A percentile compares a stretch with the other conserved stretches of the same genome.
phyloP scores from a whole-genome alignment of 192 early-diverging fungal species.

The Coemansia brasiliensis region DNA sequence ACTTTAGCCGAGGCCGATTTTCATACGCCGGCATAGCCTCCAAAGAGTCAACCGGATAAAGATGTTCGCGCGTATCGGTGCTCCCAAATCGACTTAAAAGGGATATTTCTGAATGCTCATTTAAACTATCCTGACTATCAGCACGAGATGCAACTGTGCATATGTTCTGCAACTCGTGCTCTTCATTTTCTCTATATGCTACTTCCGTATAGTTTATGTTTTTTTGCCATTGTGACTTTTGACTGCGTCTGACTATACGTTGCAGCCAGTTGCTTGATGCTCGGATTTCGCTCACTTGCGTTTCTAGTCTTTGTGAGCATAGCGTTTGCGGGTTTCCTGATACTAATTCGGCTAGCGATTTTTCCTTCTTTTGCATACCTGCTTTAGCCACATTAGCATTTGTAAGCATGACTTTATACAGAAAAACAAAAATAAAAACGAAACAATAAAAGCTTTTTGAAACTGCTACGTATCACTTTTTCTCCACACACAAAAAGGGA shows the following conservation, averaged over 20 bases:
- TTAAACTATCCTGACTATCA: too few species aligned
- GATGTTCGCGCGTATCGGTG: background rate
- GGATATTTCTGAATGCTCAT: background rate
- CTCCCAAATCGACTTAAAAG: background rate
- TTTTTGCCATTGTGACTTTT: background rate
- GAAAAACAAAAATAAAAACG: conserved; percentile 2
- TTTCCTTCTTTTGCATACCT: background rate
- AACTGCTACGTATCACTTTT: background rate
- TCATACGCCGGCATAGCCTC: too few species aligned
- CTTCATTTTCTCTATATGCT: background rate
- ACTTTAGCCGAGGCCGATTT: background rate
- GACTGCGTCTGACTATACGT: conserved; percentile 2
- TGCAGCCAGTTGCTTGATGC: conserved; percentile 23
- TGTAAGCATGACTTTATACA: background rate
- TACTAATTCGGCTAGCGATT: background rate
- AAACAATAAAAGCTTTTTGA: background rate
- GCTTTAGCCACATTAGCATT: background rate
- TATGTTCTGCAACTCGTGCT: too few species aligned
- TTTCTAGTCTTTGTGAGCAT: conserved; percentile 17
- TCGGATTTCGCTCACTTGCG: conserved; percentile 17
- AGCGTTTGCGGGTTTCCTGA: background rate
- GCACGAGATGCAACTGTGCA: too few species aligned
- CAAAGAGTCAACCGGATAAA: background rate
- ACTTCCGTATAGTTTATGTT: background rate
- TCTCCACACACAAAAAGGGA: background rate